Conservation (phyloP, 2,329 filamentous ascomycete species). For the Phoma sp. region DNA sequence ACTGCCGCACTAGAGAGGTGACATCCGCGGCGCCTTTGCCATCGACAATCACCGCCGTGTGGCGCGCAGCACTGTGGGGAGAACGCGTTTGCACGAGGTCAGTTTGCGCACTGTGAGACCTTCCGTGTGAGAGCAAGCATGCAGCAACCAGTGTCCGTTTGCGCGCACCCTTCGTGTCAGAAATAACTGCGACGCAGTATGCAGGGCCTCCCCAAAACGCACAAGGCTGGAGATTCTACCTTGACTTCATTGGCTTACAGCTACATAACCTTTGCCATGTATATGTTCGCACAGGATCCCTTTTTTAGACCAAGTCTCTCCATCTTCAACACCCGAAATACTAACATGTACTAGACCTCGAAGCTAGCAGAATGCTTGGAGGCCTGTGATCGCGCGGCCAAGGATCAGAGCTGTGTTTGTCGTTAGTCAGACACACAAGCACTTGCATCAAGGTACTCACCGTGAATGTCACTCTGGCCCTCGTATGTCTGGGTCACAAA, state of each 20-base stretch:
- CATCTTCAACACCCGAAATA: too few relatives aligned
- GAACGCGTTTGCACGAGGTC: constrained; percentile 7
- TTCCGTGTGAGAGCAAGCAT: constrained; percentile 23
- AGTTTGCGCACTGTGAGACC: constrained; percentile 25
- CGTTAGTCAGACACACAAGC: constrained; percentile 26
- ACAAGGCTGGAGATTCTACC: background rate
- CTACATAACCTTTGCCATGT: background rate
- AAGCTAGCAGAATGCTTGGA: constrained; percentile 76
- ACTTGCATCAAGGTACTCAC: constrained; percentile 62
- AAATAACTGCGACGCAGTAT: background rate
- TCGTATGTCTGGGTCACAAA: constrained; percentile 99
- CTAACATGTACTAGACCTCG: too few relatives aligned
- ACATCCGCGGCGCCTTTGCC: too few relatives aligned
- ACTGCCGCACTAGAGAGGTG: too few relatives aligned
- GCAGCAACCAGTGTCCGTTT: constrained; percentile 16
- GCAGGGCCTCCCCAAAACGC: constrained; percentile 1
- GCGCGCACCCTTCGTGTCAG: constrained; percentile 8
- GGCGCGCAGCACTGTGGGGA: background rate
- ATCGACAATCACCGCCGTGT: too few relatives aligned
- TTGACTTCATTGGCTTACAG: constrained; percentile 1
- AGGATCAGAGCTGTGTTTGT: constrained; percentile 55
- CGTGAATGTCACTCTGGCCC: constrained; percentile 96
- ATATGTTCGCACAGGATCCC: background rate
- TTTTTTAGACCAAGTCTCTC: too few relatives aligned
- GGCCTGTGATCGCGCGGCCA: constrained; percentile 62